These are phyloP conservation scores for Astragalus glycyphyllos DNA, from an alignment of 306 rosid species.

Conservation along the genomic window DNA sequence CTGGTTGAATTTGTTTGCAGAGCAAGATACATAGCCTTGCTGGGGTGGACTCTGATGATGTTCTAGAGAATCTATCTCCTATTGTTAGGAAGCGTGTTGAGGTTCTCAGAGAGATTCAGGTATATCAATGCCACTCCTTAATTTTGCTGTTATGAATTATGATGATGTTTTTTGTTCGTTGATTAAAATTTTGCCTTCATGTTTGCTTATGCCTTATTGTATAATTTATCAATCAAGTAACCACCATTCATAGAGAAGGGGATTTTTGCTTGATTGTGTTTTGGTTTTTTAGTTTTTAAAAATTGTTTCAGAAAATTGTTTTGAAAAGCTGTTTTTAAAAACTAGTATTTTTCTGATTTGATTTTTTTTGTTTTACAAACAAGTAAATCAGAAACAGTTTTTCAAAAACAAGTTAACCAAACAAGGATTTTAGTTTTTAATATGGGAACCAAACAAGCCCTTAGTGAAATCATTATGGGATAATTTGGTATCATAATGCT, in stretches of 20 bases:
- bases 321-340: too few relatives aligned
- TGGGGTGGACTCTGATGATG: constrained; percentile 66
- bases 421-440: too few relatives aligned
- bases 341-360: too few relatives aligned
- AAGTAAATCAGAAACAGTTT: too few relatives aligned
- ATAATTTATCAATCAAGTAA: not conserved
- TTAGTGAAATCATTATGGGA: not conserved
- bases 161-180: not conserved
- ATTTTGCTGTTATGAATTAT: not conserved
- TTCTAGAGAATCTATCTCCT: constrained; percentile 57
- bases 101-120: constrained; percentile 77
- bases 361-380: too few relatives aligned
- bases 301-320: too few relatives aligned
- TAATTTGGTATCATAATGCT: not conserved
- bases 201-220: not conserved
- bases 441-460: too few relatives aligned
- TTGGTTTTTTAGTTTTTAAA: too few relatives aligned
- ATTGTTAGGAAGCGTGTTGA: constrained; percentile 69
- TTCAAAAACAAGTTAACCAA: too few relatives aligned
- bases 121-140: constrained; percentile 4
- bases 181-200: not conserved
- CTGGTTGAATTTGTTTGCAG: constrained; percentile 42
- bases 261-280: not conserved
- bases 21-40: constrained; percentile 62
- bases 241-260: not conserved